Evolutionary conservation across 129 eudicot species (phyloP).

Genomic region (Pulicaria dysenterica): DNA sequence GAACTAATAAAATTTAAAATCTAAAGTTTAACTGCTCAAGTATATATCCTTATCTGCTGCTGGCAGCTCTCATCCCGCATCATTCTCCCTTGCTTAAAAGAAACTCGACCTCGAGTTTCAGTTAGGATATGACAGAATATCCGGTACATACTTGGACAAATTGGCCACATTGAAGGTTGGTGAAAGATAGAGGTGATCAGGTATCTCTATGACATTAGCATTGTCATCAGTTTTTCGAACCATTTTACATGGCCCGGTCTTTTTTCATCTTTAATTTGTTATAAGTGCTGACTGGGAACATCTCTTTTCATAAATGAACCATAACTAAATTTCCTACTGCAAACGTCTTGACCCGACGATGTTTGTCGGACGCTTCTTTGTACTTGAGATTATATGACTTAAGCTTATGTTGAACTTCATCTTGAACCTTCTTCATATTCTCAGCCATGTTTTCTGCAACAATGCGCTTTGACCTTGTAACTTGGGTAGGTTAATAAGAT

Average conservation of each 20-base stretch:
- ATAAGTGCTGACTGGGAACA: background rate
- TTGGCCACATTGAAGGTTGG: slow-evolving; percentile 5
- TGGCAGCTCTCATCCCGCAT: no score
- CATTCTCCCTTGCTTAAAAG: no score
- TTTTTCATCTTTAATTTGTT: no score
- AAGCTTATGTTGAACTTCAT: background rate
- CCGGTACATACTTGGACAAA: background rate
- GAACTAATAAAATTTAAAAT: no score
- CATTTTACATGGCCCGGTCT: no score
- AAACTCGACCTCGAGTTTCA: background rate
- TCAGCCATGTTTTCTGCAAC: background rate
- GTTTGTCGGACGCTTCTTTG: background rate
- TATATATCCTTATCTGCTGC: no score
- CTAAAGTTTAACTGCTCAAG: no score
- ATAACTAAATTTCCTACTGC: background rate
- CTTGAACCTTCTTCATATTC: background rate
- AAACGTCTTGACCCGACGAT: no score
- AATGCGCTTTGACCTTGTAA: no score
- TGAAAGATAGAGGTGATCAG: background rate
- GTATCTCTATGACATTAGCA: no score
- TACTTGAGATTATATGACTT: background rate
- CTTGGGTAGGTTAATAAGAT: background rate
- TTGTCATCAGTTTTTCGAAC: no score
- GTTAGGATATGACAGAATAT: background rate
- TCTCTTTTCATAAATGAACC: background rate